A percentile compares a stretch with the other conserved stretches of the same genome.
phyloP scores from a whole-genome alignment of 768 basidiomycete species.

The Lentinula lateritia region DNA sequence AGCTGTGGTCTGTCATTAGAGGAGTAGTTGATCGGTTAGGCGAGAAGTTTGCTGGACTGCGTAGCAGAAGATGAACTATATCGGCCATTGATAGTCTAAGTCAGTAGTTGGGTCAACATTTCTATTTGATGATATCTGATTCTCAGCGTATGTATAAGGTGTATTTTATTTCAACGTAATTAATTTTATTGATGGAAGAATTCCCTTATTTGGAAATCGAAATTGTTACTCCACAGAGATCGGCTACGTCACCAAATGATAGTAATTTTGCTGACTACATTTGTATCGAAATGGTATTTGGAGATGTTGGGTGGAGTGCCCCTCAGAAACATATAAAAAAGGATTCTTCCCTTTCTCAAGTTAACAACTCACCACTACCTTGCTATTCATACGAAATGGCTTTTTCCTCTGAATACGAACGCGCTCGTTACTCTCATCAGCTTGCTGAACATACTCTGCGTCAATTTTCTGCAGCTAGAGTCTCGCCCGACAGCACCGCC shows the following conservation, averaged over 20 bases:
- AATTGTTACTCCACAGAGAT: neutral
- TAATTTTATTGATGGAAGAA: neutral
- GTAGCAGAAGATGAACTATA: neutral
- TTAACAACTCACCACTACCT: neutral
- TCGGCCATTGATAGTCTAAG: neutral
- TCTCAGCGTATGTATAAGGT: neutral
- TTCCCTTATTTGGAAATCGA: neutral
- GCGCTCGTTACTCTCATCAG: conserved; percentile 38
- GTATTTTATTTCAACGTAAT: neutral
- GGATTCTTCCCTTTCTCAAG: neutral
- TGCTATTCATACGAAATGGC: conserved; percentile 20
- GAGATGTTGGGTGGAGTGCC: neutral
- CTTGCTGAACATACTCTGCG: conserved; percentile 43
- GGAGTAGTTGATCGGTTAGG: conserved; percentile 16
- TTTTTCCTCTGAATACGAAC: conserved; percentile 20
- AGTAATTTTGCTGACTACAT: neutral
- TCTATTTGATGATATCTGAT: conserved; percentile 19
- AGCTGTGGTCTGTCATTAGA: conserved; percentile 52
- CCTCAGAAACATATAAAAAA: neutral
- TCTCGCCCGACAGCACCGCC: conserved; percentile 23
- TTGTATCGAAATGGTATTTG: neutral
- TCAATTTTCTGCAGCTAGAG: conserved; percentile 35
- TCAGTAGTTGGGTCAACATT: conserved; percentile 13
- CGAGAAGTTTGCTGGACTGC: conserved; percentile 9
- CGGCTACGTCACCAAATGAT: conserved; percentile 1